Base-by-base conservation (phyloP, 1,139 yeast genomes). In the Pichia sp. region DNA sequence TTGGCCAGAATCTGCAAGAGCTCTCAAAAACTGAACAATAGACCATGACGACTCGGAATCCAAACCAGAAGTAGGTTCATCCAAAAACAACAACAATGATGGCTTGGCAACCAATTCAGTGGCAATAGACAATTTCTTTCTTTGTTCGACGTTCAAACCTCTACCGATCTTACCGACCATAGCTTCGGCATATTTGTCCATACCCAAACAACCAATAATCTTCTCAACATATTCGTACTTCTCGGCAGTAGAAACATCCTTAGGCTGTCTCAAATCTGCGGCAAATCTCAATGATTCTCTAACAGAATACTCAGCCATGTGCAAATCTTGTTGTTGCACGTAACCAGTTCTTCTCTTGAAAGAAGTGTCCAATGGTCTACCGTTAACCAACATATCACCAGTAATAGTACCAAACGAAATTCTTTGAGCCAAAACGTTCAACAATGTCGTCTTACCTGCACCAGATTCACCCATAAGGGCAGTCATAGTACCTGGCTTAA, bases 391-490 rank as follows among this genome's bases (percentile, higher is more conserved):
- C 74, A 78, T 76, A 51, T 76, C 79, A 61, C 85, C 84, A 40
- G 82, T 75, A 38, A 80, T 71, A 36, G 74, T 72, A 57, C 83
- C 83, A 62, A 72, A 70, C 54, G 76, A 77, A 49, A 76, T 67
- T 65, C 85, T 71, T 58, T 76, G 78, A 30, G 87, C 81, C 56
- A 83, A 70, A 49, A 78, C 76, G 62, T 83, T 81, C 61, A 83
- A 73, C 52, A 83, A 67, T 0, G 87, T 83, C 0, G 87, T 82
- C 64, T 83, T 83, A 67, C 87, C 88, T 42, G 87, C 87, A 63
- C 88, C 88, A 7, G 87, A 82, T 62, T 81, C 86, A 56, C 88
- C 87, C 87, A 83, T 82, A 47, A 83, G 66, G 4, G 84, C 84
- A 43, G 84, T 80, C 61, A 79, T 67, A 1, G 78, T 77, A 48